These are phyloP conservation scores for Xerocomus potaroensis DNA, from an alignment of 768 basidiomycete genomes.

Conservation along the genomic window DNA sequence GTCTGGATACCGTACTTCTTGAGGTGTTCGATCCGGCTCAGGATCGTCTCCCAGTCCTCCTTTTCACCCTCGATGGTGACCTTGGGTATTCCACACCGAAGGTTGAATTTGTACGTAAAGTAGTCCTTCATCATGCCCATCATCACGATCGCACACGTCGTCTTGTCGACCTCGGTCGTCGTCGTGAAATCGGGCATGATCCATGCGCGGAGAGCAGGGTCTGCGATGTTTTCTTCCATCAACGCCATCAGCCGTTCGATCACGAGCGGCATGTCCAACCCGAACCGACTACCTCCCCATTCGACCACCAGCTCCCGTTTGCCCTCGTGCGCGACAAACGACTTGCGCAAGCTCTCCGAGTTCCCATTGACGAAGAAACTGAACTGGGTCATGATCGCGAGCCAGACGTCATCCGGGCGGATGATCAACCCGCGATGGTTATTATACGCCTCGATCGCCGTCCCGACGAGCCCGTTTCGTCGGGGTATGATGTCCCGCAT, in stretches of 20 bases:
- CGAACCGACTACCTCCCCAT: slow-evolving; percentile 13
- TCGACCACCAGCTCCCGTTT: slow-evolving; percentile 26
- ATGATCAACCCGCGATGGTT: slow-evolving; percentile 37
- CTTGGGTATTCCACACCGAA: slow-evolving; percentile 39
- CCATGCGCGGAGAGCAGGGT: slow-evolving; percentile 34
- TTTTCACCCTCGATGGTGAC: slow-evolving; percentile 42
- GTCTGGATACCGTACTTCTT: slow-evolving; percentile 34
- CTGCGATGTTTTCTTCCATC: slow-evolving; percentile 21
- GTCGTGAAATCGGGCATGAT: slow-evolving; percentile 43
- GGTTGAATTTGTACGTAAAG: slow-evolving; percentile 32
- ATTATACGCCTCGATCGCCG: slow-evolving; percentile 34
- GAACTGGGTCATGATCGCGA: slow-evolving; percentile 34
- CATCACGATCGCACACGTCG: slow-evolving; percentile 37
- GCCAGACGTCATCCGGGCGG: slow-evolving; percentile 49
- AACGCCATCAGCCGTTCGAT: slow-evolving; percentile 20
- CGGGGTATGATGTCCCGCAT: slow-evolving; percentile 29
- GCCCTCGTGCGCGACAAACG: slow-evolving; percentile 27
- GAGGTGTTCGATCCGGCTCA: slow-evolving; percentile 36
- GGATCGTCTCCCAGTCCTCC: slow-evolving; percentile 37
- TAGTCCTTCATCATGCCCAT: slow-evolving; percentile 42
- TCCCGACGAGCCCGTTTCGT: slow-evolving; percentile 34
- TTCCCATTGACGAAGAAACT: slow-evolving; percentile 39
- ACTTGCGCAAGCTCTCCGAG: slow-evolving; percentile 30
- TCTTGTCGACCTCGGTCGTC: slow-evolving; percentile 37
- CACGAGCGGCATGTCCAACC: slow-evolving; percentile 31